Base-by-base conservation (phyloP, 352 stramenopile genomes). In the Phytophthora cactorum region DNA sequence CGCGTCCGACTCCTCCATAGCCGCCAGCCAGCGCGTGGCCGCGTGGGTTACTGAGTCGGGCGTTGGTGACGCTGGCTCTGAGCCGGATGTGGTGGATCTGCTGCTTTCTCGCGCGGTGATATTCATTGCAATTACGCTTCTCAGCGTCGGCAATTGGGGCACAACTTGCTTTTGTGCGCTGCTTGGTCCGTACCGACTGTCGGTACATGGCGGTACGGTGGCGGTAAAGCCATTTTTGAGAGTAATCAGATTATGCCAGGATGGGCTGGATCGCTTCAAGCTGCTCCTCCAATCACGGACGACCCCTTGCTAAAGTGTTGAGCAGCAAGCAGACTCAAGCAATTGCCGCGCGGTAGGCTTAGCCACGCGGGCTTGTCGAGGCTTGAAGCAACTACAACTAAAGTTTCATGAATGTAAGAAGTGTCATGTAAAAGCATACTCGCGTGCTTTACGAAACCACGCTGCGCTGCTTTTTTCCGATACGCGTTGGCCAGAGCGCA, bases 11-110 rank as follows among this genome's bases (percentile, higher is more conserved):
- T 65, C 52, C 34, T 74, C 36, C 66, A 74, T 74, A 1, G 59
- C 52, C 2, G 60, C 66, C 14, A 74, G 28, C 66, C 66, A 74
- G 31, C 54, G 66, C 50, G 50, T 74, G 25, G 66, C 66, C 12
- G 56, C 66, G 34, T 63, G 52, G 0, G 66, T 74, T 25, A 60
- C 47, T 9, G 60, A 68, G 31, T 49, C 59, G 5, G 53, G 57
- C 11, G 46, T 27, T 1, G 63, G 57, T 0, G 56, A 59, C 51
- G 43, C 12, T 10, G 58, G 49, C 3, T 31, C 29, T 36, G 53
- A 64, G 9, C 22, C 36, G 28, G 44, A 39, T 32, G n/a, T 25
- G 22, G 32, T 17, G n/a, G n/a, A 47, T 2, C 31, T 38, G n/a
- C 28, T 0, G 22, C 41, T 62, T 51, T 49, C 58, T 32, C 29